Base-by-base conservation (phyloP, 2,329 filamentous ascomycete genomes). In the Ascochyta fabae region DNA sequence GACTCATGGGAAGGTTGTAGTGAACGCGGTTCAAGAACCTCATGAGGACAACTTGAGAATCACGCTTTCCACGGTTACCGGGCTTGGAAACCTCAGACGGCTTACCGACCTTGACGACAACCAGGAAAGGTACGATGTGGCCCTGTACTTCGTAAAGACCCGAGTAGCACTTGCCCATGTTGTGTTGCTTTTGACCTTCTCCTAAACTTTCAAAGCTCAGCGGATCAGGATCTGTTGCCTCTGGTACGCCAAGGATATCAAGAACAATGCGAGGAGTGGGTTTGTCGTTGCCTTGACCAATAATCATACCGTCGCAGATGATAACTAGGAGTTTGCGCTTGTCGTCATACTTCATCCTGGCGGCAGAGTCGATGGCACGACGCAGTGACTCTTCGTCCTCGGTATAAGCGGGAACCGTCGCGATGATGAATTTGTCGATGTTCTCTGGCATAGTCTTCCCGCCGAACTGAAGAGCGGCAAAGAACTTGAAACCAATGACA, bases 81-180 rank as follows among this genome's bases (percentile, higher is more conserved):
- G 95, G 88, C 62, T 76, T 80, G 38, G 79, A 80, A 24, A 90
- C 88, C 74, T 91, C 88, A n/a, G 87, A 89, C 19, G 88, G 88
- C 75, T 90, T 90, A 80, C 95, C 95, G 65, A 98, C 87, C 83
- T 99, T 99, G 78, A 98, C 93, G 41, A 99, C 83, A 48, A 99
- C 95, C 75, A 99, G 76, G 85, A 96, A 99, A 22, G 95, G 95
- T 41, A 99, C 95, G 65, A 99, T 98, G 73, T 99, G 94, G 61
- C 95, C 95, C 72, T 97, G 91, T 6, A 97, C 93, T 78, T 99
- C 95, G 75, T 99, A 99, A 5, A 99, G 83, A 71, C 95, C 95
- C 19, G 95, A 97, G 79, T 99, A 99, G 62, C 97, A 87, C 78
- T 99, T 99, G 77, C 91, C 95, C 94, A 98, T 98, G 77, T 99